phyloP scores from a whole-genome alignment of 257 asterid genomes.

The Vinca minor region DNA sequence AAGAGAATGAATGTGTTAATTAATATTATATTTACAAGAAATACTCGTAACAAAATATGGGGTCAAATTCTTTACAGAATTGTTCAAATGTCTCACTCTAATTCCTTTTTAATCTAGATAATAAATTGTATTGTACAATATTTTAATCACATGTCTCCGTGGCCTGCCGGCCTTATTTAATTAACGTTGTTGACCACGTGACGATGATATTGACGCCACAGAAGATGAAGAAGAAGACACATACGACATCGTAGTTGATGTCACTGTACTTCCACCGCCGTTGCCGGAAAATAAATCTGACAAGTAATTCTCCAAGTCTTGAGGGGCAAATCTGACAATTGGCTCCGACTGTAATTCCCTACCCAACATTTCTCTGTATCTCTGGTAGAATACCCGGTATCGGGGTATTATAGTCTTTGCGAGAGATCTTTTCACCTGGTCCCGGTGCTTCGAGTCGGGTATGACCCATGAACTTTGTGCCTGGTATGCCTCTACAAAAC shows the following conservation, averaged over 20 bases:
- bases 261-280: constrained; percentile 9
- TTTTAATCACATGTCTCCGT: no score
- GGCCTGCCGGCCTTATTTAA: background rate
- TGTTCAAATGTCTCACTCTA: background rate
- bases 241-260: constrained; percentile 19
- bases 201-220: constrained; percentile 13
- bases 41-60: background rate
- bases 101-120: background rate
- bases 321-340: constrained; percentile 69
- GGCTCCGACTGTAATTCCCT: constrained; percentile 26
- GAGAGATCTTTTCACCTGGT: constrained; percentile 35
- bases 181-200: constrained; percentile 25
- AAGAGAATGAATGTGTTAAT: no score
- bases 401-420: constrained; percentile 29
- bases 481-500: constrained; percentile 45
- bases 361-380: constrained; percentile 14
- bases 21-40: background rate
- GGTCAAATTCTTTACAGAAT: background rate
- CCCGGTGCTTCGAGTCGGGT: constrained; percentile 57
- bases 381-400: constrained; percentile 36
- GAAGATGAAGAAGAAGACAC: constrained; percentile 12
- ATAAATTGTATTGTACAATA: no score
- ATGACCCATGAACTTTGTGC: constrained; percentile 55
- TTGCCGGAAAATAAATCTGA: constrained; percentile 47
- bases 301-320: constrained; percentile 57